phyloP scores from a whole-genome alignment of 1,284 basidiomycete species.

The Ganoderma sinense region DNA sequence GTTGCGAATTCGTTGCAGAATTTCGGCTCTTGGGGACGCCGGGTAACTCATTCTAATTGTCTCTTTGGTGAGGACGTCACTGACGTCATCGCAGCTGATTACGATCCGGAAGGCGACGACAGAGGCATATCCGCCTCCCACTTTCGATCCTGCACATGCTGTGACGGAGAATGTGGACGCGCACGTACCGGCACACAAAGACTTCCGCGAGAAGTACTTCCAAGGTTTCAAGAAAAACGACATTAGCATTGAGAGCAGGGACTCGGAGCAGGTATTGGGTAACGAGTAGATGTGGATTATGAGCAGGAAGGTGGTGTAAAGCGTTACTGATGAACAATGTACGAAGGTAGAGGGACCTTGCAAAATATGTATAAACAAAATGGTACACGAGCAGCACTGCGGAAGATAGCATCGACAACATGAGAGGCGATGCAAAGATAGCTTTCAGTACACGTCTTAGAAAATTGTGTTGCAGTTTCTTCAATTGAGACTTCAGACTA shows the following conservation, averaged over 20 bases:
- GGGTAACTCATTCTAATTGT: constrained; percentile 52
- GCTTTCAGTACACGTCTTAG: neutral
- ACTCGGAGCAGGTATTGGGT: neutral
- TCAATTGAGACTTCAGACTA: neutral
- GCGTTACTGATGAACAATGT: neutral
- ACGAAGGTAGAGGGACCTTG: neutral
- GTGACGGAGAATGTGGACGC: constrained; percentile 30
- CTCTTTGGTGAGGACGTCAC: neutral
- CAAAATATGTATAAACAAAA: constrained; percentile 11
- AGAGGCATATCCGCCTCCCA: constrained; percentile 56
- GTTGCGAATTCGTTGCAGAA: constrained; percentile 92
- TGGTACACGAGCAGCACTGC: neutral
- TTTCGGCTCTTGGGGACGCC: constrained; percentile 94
- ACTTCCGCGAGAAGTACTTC: constrained; percentile 85
- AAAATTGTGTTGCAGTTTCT: neutral
- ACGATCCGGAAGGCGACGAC: constrained; percentile 82
- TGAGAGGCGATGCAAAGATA: neutral
- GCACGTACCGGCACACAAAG: constrained; percentile 76
- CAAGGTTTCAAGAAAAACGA: constrained; percentile 68
- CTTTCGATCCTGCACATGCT: constrained; percentile 48
- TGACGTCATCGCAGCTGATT: constrained; percentile 66
- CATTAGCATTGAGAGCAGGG: neutral
- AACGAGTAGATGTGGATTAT: neutral
- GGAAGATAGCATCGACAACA: neutral
- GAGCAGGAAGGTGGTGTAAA: neutral